These are phyloP conservation scores for Terfezia claveryi DNA, from an alignment of 495 filamentous ascomycete genomes.

Conservation along the genomic window DNA sequence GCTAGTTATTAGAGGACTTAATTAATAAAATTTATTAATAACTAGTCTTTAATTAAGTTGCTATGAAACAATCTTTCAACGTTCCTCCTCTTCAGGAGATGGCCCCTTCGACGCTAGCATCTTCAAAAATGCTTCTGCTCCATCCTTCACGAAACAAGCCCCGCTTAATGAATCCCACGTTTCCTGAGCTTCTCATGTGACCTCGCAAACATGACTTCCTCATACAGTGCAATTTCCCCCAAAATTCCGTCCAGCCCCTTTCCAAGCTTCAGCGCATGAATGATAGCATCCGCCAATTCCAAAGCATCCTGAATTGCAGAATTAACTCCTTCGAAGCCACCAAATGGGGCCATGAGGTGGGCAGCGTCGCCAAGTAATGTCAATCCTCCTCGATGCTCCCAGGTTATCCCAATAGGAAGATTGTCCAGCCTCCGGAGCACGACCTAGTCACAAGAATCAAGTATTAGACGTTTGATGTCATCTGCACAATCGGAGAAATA, in stretches of 20 bases:
- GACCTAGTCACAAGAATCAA: no score
- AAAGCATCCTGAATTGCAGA: conserved; percentile 35
- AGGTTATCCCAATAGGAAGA: conserved; percentile 29
- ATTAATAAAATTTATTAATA: no score
- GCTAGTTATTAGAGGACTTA: no score
- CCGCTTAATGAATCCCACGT: neutral
- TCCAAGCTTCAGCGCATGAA: conserved; percentile 5
- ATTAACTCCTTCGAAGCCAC: conserved; percentile 39
- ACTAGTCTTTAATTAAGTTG: no score
- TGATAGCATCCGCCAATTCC: conserved; percentile 26
- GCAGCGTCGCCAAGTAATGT: conserved; percentile 41
- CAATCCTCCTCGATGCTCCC: conserved; percentile 25
- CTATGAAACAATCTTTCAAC: no score
- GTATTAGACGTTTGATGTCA: no score
- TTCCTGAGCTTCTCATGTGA: conserved; percentile 19
- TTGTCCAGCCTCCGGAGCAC: conserved; percentile 22
- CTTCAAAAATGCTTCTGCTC: no score
- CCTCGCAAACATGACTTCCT: conserved; percentile 20
- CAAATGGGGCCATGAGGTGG: conserved; percentile 39
- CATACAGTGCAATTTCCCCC: conserved; percentile 19
- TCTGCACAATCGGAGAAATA: no score
- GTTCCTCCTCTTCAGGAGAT: no score
- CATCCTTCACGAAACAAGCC: no score
- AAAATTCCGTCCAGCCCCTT: conserved; percentile 7
- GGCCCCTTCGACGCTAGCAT: no score